phyloP scores from a whole-genome alignment of 2,329 filamentous ascomycete species.

The Microdochium nivale region DNA sequence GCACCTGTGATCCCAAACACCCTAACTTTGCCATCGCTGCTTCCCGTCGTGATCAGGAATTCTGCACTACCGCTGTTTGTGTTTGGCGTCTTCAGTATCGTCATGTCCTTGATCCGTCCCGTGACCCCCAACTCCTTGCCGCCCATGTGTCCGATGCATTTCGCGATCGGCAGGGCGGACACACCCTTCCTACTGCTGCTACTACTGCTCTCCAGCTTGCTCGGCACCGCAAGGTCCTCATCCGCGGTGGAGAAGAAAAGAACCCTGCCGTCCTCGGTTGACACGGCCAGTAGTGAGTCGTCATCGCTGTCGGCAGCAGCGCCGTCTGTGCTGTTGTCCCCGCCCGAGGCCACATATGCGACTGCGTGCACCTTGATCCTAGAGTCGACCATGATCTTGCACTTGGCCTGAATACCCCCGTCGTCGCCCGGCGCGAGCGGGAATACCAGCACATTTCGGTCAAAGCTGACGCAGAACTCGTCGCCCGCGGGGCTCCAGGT shows the following conservation, averaged over 20 bases:
- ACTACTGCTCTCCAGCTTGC: slow-evolving; percentile 29
- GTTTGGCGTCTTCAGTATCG: slow-evolving; percentile 41
- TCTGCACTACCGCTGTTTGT: slow-evolving; percentile 24
- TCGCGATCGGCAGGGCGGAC: slow-evolving; percentile 44
- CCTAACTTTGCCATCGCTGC: slow-evolving; percentile 80
- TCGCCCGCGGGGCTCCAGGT: slow-evolving; percentile 67
- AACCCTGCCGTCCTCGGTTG: slow-evolving; percentile 84
- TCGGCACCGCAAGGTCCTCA: slow-evolving; percentile 29
- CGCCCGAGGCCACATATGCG: slow-evolving; percentile 53
- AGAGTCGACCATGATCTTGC: slow-evolving; percentile 58
- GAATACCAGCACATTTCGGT: slow-evolving; percentile 65
- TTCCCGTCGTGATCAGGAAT: slow-evolving; percentile 59
- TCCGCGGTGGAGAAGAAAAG: slow-evolving; percentile 69
- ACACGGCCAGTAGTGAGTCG: slow-evolving; percentile 57
- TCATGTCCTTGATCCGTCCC: slow-evolving; percentile 83
- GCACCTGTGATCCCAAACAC: slow-evolving; percentile 57
- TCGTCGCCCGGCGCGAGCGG: neutral
- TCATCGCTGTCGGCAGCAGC: slow-evolving; percentile 19
- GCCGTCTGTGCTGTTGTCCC: slow-evolving; percentile 19
- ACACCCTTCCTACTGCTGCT: slow-evolving; percentile 17
- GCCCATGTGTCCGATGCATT: slow-evolving; percentile 68
- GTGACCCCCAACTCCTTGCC: slow-evolving; percentile 59
- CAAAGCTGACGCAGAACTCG: slow-evolving; percentile 84
- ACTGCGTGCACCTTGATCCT: slow-evolving; percentile 79
- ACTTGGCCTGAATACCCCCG: slow-evolving; percentile 59